Conservation (phyloP, 768 basidiomycete species). For the Imleria badia region DNA sequence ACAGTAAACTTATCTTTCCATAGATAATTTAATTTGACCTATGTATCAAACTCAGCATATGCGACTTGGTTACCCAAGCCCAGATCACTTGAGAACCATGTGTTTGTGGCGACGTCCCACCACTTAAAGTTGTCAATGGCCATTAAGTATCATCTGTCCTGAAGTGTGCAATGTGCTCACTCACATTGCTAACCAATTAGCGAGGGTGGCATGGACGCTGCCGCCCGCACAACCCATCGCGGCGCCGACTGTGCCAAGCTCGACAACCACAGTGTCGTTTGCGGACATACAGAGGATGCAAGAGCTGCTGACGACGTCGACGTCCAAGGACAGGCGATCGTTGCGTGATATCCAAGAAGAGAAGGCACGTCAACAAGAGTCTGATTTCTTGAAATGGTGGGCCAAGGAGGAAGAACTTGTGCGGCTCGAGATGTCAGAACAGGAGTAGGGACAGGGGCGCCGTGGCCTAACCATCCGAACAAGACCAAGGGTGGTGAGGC, state of each 20-base stretch:
- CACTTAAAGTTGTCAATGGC: neutral
- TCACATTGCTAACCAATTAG: neutral
- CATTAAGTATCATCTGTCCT: slow-evolving; percentile 5
- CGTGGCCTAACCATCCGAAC: neutral
- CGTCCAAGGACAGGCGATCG: slow-evolving; percentile 55
- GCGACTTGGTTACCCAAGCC: neutral
- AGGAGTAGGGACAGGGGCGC: neutral
- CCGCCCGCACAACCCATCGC: slow-evolving; percentile 51
- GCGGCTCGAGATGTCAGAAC: slow-evolving; percentile 41
- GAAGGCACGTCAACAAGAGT: slow-evolving; percentile 60
- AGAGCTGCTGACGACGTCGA: slow-evolving; percentile 44
- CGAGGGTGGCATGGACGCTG: neutral
- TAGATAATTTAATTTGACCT: neutral
- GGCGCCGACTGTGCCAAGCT: slow-evolving; percentile 24
- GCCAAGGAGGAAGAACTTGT: slow-evolving; percentile 74
- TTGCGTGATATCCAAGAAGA: slow-evolving; percentile 85
- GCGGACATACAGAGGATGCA: slow-evolving; percentile 84
- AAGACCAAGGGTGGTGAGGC: slow-evolving; percentile 6
- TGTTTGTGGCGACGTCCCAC: neutral
- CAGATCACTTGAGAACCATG: neutral
- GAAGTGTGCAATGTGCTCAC: neutral
- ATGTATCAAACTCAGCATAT: neutral
- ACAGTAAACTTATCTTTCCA: neutral
- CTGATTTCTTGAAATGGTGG: slow-evolving; percentile 90
- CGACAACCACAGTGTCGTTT: slow-evolving; percentile 54